A percentile compares a stretch with the other conserved stretches of the same genome.
These are phyloP conservation scores for Pichia sp. DNA, from an alignment of 1,139 yeast genomes.

Conservation along the genomic window DNA sequence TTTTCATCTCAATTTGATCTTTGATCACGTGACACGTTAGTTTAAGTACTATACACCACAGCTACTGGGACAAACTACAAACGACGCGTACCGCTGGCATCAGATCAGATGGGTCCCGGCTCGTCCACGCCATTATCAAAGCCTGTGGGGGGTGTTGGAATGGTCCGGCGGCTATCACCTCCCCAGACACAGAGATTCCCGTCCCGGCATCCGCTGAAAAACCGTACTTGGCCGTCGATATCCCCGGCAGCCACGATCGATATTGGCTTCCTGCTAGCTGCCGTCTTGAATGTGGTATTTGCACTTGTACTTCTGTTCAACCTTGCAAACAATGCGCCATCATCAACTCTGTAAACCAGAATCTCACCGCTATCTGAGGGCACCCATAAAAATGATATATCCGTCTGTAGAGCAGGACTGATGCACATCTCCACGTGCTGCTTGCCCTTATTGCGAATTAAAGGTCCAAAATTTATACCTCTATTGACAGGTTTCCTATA, in stretches of 20 bases:
- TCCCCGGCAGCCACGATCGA: conserved; percentile 41
- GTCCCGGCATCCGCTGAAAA: conserved; percentile 50
- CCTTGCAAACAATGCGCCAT: conserved; percentile 57
- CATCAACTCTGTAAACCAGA: conserved; percentile 51
- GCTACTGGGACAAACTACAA: too few species aligned
- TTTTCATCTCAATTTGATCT: too few species aligned
- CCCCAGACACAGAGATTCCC: conserved; percentile 52
- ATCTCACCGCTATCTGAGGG: conserved; percentile 81
- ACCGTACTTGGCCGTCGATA: conserved; percentile 35
- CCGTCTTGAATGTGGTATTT: not conserved
- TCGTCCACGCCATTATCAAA: conserved; percentile 19
- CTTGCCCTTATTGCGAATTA: conserved; percentile 57
- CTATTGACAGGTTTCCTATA: conserved; percentile 47
- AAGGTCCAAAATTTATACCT: conserved; percentile 70
- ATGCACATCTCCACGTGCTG: conserved; percentile 41
- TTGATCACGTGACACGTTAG: too few species aligned
- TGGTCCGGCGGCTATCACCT: conserved; percentile 25
- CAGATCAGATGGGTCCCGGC: too few species aligned
- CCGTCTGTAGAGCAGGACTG: conserved; percentile 41
- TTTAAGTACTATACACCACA: too few species aligned
- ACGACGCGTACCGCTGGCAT: too few species aligned
- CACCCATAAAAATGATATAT: conserved; percentile 51
- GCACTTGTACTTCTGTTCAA: conserved; percentile 9
- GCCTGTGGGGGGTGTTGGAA: not conserved
- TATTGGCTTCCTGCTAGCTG: conserved; percentile 16